Conservation (phyloP, 768 basidiomycete species). For the Podaxis carcinomalis region DNA sequence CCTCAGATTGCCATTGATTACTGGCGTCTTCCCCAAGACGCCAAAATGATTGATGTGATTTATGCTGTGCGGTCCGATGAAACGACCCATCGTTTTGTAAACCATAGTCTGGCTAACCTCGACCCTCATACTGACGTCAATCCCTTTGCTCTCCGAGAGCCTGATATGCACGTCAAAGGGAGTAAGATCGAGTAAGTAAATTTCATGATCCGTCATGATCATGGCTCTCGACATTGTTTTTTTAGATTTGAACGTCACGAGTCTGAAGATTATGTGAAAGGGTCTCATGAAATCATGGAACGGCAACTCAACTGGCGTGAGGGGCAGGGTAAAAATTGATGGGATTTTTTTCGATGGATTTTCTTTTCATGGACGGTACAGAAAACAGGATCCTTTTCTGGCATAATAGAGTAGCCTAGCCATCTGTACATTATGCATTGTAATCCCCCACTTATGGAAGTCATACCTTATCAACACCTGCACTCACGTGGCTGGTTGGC, state of each 20-base stretch:
- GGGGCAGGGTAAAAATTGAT: neutral
- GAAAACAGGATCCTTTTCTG: neutral
- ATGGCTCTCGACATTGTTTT: constrained; percentile 5
- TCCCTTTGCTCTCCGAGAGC: constrained; percentile 86
- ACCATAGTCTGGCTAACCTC: constrained; percentile 91
- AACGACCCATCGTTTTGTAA: constrained; percentile 90
- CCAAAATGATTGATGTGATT: constrained; percentile 83
- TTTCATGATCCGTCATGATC: neutral
- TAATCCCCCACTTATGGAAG: neutral
- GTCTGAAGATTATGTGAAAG: constrained; percentile 57
- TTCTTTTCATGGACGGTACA: neutral
- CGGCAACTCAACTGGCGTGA: constrained; percentile 6
- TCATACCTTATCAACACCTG: neutral
- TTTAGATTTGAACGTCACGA: constrained; percentile 65
- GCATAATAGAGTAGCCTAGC: neutral
- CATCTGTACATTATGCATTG: neutral
- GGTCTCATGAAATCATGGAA: constrained; percentile 52
- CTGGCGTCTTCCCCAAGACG: constrained; percentile 74
- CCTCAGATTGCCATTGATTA: constrained; percentile 94
- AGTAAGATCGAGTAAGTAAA: constrained; percentile 60
- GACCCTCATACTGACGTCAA: constrained; percentile 75
- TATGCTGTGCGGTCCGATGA: constrained; percentile 94
- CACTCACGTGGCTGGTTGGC: neutral
- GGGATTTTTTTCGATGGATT: neutral
- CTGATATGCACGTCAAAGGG: constrained; percentile 83